These are phyloP conservation scores for Mycena vulgaris DNA, from an alignment of 768 basidiomycete species.

Conservation along the genomic window DNA sequence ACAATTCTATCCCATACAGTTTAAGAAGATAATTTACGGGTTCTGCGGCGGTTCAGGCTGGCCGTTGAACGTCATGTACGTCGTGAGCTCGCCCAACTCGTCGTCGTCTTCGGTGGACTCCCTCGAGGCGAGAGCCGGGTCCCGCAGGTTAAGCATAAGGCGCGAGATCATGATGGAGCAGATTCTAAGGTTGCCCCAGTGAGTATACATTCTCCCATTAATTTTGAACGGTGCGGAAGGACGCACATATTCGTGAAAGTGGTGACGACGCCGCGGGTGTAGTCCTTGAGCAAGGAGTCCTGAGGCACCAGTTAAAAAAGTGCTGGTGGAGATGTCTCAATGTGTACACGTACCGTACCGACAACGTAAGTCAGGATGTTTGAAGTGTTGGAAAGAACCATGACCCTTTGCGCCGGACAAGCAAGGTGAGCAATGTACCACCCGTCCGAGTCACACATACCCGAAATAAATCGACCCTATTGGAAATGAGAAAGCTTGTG, in stretches of 20 bases:
- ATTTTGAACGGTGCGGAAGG: neutral
- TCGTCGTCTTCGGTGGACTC: neutral
- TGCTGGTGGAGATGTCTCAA: no score
- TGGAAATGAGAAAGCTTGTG: no score
- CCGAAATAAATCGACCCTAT: slow-evolving; percentile 33
- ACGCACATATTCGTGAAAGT: slow-evolving; percentile 31
- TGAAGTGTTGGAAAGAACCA: slow-evolving; percentile 21
- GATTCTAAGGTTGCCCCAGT: neutral
- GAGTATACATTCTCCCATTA: no score
- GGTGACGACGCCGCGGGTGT: slow-evolving; percentile 23
- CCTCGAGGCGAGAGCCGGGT: slow-evolving; percentile 18
- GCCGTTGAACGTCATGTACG: slow-evolving; percentile 3
- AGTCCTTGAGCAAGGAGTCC: neutral
- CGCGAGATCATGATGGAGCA: slow-evolving; percentile 32
- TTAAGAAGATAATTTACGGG: no score
- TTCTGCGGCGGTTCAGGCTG: no score
- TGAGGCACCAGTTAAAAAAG: neutral
- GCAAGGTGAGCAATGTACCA: neutral
- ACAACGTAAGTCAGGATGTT: slow-evolving; percentile 33
- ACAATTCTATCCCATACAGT: no score
- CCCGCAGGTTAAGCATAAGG: slow-evolving; percentile 33
- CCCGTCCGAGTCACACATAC: neutral
- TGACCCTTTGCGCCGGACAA: slow-evolving; percentile 12
- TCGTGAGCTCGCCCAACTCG: slow-evolving; percentile 1
- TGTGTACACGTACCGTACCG: neutral